Percentiles rank a stretch among this genome's conserved stretches.
Conservation (phyloP, 2,329 filamentous ascomycete species). For the Sordariomycetes sp. region DNA sequence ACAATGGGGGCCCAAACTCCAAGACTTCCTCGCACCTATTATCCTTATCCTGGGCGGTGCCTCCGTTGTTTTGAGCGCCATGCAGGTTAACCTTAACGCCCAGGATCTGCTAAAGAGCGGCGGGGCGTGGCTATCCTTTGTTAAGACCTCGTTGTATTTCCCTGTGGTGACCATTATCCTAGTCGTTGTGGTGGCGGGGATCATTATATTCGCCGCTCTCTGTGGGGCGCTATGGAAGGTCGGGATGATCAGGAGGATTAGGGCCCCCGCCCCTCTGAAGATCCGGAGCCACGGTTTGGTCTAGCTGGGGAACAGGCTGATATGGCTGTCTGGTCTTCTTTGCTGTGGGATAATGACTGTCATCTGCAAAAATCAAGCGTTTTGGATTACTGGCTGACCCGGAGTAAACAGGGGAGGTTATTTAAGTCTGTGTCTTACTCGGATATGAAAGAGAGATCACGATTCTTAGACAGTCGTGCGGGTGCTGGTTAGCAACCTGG, state of each 20-base stretch:
- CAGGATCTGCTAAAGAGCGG: background rate
- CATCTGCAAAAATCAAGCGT: no score
- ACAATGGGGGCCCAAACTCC: constrained; percentile 3
- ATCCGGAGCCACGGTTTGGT: constrained; percentile 1
- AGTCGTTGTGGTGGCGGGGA: background rate
- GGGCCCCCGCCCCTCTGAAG: no score
- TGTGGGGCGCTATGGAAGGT: background rate
- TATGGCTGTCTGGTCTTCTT: background rate
- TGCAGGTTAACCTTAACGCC: constrained; percentile 4
- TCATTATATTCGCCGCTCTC: no score
- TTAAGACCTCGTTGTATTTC: constrained; percentile 1
- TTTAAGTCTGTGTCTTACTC: no score
- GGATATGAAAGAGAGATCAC: no score
- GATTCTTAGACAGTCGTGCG: no score
- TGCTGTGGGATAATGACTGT: no score
- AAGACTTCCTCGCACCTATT: constrained; percentile 1
- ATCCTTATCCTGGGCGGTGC: background rate
- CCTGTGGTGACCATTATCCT: background rate
- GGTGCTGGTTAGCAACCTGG: no score
- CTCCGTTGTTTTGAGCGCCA: constrained; percentile 1
- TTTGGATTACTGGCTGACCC: no score
- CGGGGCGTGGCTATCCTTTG: background rate
- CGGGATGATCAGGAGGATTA: background rate
- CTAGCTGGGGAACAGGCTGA: background rate
- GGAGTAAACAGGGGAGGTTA: no score